Evolutionary conservation across 225 moss, liverwort and hornwort species (phyloP), one percentile per base, ranked within the genome.

Genomic region (Bryoerythrophyllum caledonicum): DNA sequence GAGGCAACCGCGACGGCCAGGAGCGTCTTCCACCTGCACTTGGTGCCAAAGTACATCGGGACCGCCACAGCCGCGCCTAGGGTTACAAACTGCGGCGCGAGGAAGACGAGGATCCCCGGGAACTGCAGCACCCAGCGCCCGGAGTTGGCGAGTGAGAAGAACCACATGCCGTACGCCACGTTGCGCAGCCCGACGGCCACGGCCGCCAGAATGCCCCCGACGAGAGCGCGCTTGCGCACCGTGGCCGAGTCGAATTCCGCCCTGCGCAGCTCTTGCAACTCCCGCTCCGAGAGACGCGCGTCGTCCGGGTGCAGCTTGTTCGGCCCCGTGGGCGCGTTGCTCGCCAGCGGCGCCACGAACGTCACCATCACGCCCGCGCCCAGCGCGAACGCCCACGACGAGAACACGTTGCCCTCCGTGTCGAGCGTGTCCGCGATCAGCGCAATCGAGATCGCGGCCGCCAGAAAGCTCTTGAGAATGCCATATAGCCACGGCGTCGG

Each of bases 71-170:
- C 35, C 35, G 62, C 83, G 10, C 83, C 79, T 11, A 83, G 76
- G 57, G 72, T 83, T 68, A 83, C 30, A 28, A 79, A 83, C 68
- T 79, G 83, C 28, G 83, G 79, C 2, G 79, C 79, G 38, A 83
- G 48, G 48, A 83, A 79, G 8, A 76, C 44, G 24, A 83, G 72
- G n/a, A 83, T 79, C 1, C 30, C 37, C 0, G 79, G 76, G 4
- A 83, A 83, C 63, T 76, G 79, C 5, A 79, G 72, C 55, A 72
- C 2, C 83, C 79, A 83, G 1, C 79, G 55, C 0, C 83, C 79
- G 1, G 79, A 79, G 58, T 72, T 83, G 2, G 83, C 79, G 62
- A 83, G 54, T 8, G 62, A 76, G 57, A 57, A 79, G 56, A 83
- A 79, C 79, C 79, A 83, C 10, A 79, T 16, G 8, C 83, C 83